Base-by-base conservation (phyloP, 352 stramenopile species). In the Aphanomyces cochlioides region DNA sequence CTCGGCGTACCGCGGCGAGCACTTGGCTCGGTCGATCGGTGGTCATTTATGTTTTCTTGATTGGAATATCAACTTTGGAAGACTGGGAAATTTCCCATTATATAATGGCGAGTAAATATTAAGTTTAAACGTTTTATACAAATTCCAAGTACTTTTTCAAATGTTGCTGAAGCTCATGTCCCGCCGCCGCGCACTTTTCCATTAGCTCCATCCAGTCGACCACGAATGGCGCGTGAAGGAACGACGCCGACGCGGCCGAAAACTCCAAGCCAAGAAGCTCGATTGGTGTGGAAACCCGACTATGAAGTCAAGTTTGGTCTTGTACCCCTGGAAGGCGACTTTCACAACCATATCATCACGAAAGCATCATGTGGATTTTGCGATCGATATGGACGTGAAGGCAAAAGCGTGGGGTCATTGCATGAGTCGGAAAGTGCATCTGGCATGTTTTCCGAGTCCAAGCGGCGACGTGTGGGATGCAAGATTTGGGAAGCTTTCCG, bases 401-500 rank as follows among this genome's bases (percentile, higher is more conserved):
- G 54, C 54, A 61, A 61, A 37, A 19, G n/a, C 8, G n/a, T n/a
- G 37, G 54, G 54, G 54, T 61, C 17, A 28, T n/a, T 61, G 17
- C 17, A 61, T 21, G 54, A 37, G 6, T 12, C 15, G 34, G 54
- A 61, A 7, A 41, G 28, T 28, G n/a, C 54, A 37, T 40, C 36
- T 7, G 54, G 54, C 34, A 7, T 40, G 7, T 34, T 58, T 34
- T 34, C 50, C 28, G 54, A 37, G 7, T 28, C 19, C 54, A 61
- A 61, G 34, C 54, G 54, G 54, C 54, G 54, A 12, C 54, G 54
- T 7, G 54, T 61, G 17, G 54, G 54, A 37, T 61, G 54, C 54
- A 61, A 61, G 3, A 37, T 61, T 17, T 61, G 54, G 54, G 54
- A 61, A 61, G 54, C 59, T 7, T 67, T 67, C 41, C 59, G 59